Evolutionary conservation across 345 rosid genomes (phyloP).

Genomic region (Gossypium ekmanianum): DNA sequence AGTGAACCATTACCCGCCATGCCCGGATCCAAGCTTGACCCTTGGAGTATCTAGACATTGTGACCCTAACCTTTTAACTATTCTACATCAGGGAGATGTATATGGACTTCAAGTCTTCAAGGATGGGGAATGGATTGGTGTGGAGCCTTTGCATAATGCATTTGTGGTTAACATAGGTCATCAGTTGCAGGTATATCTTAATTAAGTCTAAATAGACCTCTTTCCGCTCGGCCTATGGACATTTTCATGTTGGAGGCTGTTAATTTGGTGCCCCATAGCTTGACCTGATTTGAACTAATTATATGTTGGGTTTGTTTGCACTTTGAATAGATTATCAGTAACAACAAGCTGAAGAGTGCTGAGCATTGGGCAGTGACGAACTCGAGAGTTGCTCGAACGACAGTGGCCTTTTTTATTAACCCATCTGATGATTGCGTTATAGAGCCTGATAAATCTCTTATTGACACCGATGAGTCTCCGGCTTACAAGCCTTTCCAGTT

Average conservation of each 20-base stretch:
- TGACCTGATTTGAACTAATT: too few relatives aligned
- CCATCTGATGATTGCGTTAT: conserved; percentile 8
- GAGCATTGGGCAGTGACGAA: conserved; percentile 33
- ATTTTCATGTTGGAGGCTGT: not conserved
- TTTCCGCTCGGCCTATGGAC: too few relatives aligned
- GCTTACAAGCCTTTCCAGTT: conserved; percentile 8
- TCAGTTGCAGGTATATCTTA: conserved; percentile 17
- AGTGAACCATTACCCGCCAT: conserved; percentile 29
- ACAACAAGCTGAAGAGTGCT: conserved; percentile 27
- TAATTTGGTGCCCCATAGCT: too few relatives aligned
- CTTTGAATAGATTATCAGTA: conserved; percentile 16
- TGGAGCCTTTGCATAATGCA: conserved; percentile 29
- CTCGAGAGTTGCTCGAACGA: conserved; percentile 16
- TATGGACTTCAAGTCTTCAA: conserved; percentile 32
- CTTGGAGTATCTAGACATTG: conserved; percentile 27
- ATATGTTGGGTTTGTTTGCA: too few relatives aligned
- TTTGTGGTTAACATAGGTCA: conserved; percentile 30
- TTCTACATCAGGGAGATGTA: conserved; percentile 30
- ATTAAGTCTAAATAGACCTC: not conserved
- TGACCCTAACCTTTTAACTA: conserved; percentile 24
- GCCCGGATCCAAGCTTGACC: conserved; percentile 36
- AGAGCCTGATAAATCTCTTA: conserved; percentile 18
- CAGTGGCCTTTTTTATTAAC: conserved; percentile 18
- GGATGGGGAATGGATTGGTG: conserved; percentile 31
- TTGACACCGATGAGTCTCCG: conserved; percentile 6